phyloP scores from a whole-genome alignment of 768 basidiomycete species.

The Pleurotus giganteus region DNA sequence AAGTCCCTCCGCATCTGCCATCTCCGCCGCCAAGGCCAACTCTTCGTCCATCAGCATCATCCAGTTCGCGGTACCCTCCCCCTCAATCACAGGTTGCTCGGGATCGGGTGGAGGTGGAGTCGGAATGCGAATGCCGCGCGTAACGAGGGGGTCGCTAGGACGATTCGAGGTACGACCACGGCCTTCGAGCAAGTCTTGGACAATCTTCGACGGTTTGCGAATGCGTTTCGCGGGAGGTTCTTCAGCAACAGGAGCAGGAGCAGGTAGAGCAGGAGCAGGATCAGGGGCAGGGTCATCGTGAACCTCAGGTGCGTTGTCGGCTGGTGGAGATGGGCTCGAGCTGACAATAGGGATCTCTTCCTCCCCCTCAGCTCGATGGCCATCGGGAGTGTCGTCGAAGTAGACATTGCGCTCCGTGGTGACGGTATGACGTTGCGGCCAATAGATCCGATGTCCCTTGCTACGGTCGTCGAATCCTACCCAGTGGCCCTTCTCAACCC shows the following conservation, averaged over 20 bases:
- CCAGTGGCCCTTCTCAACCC: conserved; percentile 24
- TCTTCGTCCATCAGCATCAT: conserved; percentile 12
- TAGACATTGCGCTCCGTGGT: conserved; percentile 29
- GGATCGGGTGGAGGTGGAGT: not conserved
- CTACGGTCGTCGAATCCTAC: conserved; percentile 33
- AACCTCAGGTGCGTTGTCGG: not conserved
- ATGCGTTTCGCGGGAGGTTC: not conserved
- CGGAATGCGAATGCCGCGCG: not conserved
- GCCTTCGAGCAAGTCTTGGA: not conserved
- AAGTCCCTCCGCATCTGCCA: conserved; percentile 13
- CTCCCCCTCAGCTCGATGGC: conserved; percentile 26
- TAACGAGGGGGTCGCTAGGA: not conserved
- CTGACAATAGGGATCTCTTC: conserved; percentile 13
- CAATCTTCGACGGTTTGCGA: not conserved
- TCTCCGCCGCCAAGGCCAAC: conserved; percentile 13
- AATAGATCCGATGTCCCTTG: conserved; percentile 31
- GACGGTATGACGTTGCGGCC: conserved; percentile 19
- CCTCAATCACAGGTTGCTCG: not conserved
- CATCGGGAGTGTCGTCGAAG: conserved; percentile 15
- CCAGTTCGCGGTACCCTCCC: not conserved
- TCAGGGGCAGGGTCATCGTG: not conserved
- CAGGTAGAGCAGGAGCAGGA: not conserved
- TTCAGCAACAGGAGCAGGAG: not conserved
- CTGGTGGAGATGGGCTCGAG: not conserved
- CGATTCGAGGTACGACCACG: not conserved